A percentile compares a stretch with the other conserved stretches of the same genome.
Conservation (phyloP, 495 filamentous ascomycete genomes). For the Trichodelitschia bisporula region DNA sequence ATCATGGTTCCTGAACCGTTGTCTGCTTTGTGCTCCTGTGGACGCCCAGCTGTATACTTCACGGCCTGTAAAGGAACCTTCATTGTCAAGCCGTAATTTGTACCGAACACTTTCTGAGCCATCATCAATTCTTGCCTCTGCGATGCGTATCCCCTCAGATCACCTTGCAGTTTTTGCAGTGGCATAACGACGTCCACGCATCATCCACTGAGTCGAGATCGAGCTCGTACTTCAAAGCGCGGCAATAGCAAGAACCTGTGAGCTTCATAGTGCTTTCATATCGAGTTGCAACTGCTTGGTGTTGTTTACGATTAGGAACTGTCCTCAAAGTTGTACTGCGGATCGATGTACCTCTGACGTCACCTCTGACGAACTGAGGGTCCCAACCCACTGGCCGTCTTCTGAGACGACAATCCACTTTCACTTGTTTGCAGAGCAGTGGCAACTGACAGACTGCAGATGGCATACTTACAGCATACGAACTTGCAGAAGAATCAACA, state of each 20-base stretch:
- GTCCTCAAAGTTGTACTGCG: too few relatives aligned
- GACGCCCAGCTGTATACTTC: constrained; percentile 11
- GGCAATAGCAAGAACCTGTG: constrained; percentile 26
- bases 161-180: constrained; percentile 34
- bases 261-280: constrained; percentile 2
- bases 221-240: constrained; percentile 22
- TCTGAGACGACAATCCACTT: too few relatives aligned
- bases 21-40: constrained; percentile 27
- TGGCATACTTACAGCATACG: too few relatives aligned
- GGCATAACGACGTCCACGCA: constrained; percentile 37
- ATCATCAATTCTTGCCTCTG: neutral
- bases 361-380: too few relatives aligned
- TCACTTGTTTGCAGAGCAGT: too few relatives aligned
- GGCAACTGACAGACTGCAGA: too few relatives aligned
- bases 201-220: constrained; percentile 23
- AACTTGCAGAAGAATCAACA: too few relatives aligned
- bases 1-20: constrained; percentile 29
- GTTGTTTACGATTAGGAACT: too few relatives aligned
- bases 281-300: too few relatives aligned
- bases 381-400: too few relatives aligned
- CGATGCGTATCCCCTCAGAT: neutral
- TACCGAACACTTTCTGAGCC: constrained; percentile 30
- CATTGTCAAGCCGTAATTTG: constrained; percentile 36
- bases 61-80: constrained; percentile 24
- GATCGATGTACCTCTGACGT: too few relatives aligned